Percentiles rank a stretch among this genome's conserved stretches.
phyloP scores from a whole-genome alignment of 371 early-diverging fungal genomes.

The Thermomucor indicae-seudaticae region DNA sequence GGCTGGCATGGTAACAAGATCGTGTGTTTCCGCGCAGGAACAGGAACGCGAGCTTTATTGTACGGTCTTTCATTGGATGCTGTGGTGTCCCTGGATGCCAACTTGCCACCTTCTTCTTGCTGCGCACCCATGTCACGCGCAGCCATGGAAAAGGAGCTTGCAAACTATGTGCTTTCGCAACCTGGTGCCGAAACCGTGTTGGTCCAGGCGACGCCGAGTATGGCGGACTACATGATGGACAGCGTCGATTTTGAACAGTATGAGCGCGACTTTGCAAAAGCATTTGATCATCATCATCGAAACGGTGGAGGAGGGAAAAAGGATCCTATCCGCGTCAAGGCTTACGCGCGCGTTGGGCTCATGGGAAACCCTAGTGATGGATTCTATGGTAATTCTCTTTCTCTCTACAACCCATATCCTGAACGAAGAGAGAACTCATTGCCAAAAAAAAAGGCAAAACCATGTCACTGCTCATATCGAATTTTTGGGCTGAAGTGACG shows the following conservation, averaged over 20 bases:
- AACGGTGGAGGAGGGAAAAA: neutral
- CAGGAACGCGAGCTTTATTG: neutral
- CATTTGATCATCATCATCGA: neutral
- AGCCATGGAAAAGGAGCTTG: neutral
- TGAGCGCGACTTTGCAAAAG: constrained; percentile 9
- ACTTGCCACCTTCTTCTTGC: too few species aligned
- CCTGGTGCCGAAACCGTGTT: neutral
- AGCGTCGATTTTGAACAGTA: constrained; percentile 1
- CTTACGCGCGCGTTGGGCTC: constrained; percentile 65
- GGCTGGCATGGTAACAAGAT: neutral
- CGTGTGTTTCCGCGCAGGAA: neutral
- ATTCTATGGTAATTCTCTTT: constrained; percentile 55
- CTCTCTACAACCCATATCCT: too few species aligned
- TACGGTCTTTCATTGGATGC: too few species aligned
- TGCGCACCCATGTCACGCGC: neutral
- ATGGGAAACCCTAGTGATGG: constrained; percentile 77
- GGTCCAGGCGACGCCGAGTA: neutral
- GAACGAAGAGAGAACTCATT: too few species aligned
- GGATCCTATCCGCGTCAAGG: constrained; percentile 28
- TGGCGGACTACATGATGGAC: neutral
- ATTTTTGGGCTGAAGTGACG: constrained; percentile 62
- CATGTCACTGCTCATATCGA: constrained; percentile 58
- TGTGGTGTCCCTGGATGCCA: too few species aligned
- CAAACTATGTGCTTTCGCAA: neutral
- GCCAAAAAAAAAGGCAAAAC: constrained; percentile 36